Conservation (phyloP, 1,284 basidiomycete genomes). For the Moesziomyces antarcticus region DNA sequence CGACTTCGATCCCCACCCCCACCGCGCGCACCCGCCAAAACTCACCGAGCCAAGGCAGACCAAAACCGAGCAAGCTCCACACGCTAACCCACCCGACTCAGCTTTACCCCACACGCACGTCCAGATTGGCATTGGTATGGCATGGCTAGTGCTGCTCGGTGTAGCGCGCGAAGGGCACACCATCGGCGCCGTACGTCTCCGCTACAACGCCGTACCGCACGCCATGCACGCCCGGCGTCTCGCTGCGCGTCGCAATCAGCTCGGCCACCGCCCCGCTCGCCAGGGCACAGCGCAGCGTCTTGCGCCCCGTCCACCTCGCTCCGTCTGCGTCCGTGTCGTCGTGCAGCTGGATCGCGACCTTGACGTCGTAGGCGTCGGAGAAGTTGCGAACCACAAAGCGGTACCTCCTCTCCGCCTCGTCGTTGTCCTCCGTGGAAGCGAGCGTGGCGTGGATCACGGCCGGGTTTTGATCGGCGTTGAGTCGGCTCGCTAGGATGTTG, state of each 20-base stretch:
- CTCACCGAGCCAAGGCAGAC: too few relatives aligned
- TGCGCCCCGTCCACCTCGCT: conserved; percentile 4
- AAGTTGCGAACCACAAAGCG: conserved; percentile 21
- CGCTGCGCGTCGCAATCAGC: conserved; percentile 1
- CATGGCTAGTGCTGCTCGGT: conserved; percentile 11
- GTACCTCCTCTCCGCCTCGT: not conserved
- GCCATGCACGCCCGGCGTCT: not conserved
- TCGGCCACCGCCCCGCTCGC: not conserved
- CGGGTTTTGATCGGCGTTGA: conserved; percentile 33
- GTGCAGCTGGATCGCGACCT: conserved; percentile 2
- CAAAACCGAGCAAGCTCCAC: too few relatives aligned
- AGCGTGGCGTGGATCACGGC: conserved; percentile 2
- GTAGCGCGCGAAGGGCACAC: conserved; percentile 4
- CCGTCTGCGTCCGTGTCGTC: not conserved
- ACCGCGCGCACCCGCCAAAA: too few relatives aligned
- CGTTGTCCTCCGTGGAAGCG: not conserved
- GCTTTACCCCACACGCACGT: too few relatives aligned
- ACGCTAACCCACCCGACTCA: too few relatives aligned
- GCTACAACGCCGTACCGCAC: conserved; percentile 1
- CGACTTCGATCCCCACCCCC: not conserved
- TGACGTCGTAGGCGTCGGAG: conserved; percentile 9
- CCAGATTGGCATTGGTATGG: too few relatives aligned
- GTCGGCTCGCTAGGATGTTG: conserved; percentile 31
- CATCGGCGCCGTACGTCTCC: conserved; percentile 2
- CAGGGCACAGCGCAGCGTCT: conserved; percentile 16